Evolutionary conservation across 2,329 filamentous ascomycete genomes (phyloP).

Genomic region (Mycosphaerelloides madeirae): DNA sequence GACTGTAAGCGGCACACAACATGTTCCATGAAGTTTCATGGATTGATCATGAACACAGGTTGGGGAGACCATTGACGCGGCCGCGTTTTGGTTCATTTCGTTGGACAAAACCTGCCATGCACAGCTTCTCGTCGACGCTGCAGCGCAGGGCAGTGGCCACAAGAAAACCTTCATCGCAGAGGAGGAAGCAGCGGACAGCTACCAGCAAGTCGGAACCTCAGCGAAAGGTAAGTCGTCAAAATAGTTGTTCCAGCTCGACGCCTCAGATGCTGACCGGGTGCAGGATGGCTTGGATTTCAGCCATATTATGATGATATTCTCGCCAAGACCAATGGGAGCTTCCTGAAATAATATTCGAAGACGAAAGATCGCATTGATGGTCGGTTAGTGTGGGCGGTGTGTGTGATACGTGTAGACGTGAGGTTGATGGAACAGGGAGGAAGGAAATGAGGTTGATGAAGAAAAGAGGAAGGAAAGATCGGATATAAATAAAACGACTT

Average conservation of each 20-base stretch:
- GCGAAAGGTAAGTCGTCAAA: constrained; percentile 50
- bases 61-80: constrained; percentile 39
- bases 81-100: constrained; percentile 44
- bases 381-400: too few relatives aligned
- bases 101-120: constrained; percentile 45
- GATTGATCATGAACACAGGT: constrained; percentile 16
- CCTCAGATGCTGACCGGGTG: background rate
- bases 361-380: too few relatives aligned
- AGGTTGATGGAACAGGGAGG: too few relatives aligned
- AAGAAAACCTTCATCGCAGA: constrained; percentile 40
- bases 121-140: constrained; percentile 43
- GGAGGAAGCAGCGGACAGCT: constrained; percentile 37
- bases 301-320: constrained; percentile 52
- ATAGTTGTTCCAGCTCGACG: too few relatives aligned
- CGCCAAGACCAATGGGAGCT: constrained; percentile 47
- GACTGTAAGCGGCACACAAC: constrained; percentile 29
- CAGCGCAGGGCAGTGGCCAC: constrained; percentile 36
- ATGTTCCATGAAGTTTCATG: background rate
- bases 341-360: constrained; percentile 46
- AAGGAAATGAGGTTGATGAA: too few relatives aligned
- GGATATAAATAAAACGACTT: too few relatives aligned
- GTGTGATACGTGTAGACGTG: too few relatives aligned
- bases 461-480: too few relatives aligned
- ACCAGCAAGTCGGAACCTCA: constrained; percentile 41
- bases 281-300: constrained; percentile 48